Evolutionary conservation across 1,284 basidiomycete genomes (phyloP).

Genomic region (Cutaneotrichosporon dermatis): DNA sequence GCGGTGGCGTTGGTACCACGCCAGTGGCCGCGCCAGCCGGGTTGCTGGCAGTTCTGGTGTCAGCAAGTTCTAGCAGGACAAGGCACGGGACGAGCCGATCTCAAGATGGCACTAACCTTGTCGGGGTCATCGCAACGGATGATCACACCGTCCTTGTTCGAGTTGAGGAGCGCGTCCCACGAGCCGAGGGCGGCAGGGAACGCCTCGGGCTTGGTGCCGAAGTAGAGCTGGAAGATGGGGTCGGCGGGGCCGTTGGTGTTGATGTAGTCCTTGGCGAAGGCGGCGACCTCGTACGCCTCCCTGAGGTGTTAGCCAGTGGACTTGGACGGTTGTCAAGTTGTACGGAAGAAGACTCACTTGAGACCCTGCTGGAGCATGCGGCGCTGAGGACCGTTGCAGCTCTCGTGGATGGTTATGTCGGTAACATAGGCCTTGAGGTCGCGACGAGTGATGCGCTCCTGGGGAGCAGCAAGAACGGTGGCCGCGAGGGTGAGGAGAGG

Average conservation of each 20-base stretch:
- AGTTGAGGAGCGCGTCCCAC: slow-evolving; percentile 36
- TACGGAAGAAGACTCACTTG: slow-evolving; percentile 18
- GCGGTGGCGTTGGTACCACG: slow-evolving; percentile 48
- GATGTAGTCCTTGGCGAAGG: slow-evolving; percentile 40
- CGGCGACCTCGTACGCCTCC: slow-evolving; percentile 42
- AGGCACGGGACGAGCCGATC: no score
- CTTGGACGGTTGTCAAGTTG: neutral
- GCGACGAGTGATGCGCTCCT: slow-evolving; percentile 16
- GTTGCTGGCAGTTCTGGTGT: slow-evolving; percentile 32
- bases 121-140: slow-evolving; percentile 50
- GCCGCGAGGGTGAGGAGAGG: slow-evolving; percentile 20
- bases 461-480: slow-evolving; percentile 20
- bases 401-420: slow-evolving; percentile 46
- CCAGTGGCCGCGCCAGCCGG: slow-evolving; percentile 50
- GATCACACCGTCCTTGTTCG: slow-evolving; percentile 41
- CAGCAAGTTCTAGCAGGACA: neutral
- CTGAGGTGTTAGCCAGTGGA: slow-evolving; percentile 12
- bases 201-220: slow-evolving; percentile 36
- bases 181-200: slow-evolving; percentile 41
- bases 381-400: slow-evolving; percentile 46
- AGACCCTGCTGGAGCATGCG: slow-evolving; percentile 43
- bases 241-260: slow-evolving; percentile 39
- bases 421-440: slow-evolving; percentile 29
- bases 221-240: slow-evolving; percentile 46
- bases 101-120: slow-evolving; percentile 28